phyloP scores from a whole-genome alignment of 805 yeast species.

The Myxozyma neotropica region DNA sequence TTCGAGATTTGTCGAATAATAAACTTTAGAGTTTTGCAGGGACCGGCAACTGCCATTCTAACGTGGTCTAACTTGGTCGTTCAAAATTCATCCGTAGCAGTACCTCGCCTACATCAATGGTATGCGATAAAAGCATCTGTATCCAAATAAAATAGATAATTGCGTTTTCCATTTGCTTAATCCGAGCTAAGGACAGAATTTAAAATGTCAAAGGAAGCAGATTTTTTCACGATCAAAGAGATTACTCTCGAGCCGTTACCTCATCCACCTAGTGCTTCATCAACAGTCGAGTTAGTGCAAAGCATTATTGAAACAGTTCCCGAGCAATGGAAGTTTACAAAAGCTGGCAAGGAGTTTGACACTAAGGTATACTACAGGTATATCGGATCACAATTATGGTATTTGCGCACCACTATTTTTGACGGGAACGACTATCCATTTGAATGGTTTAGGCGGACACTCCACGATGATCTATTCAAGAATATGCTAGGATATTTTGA shows the following conservation, averaged over 20 bases:
- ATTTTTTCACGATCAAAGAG: slow-evolving; percentile 5
- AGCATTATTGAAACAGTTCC: slow-evolving; percentile 17
- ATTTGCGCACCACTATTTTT: slow-evolving; percentile 14
- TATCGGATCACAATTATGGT: slow-evolving; percentile 19
- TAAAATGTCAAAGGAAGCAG: not conserved
- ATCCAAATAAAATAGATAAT: no score
- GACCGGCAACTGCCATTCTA: no score
- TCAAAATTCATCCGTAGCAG: no score
- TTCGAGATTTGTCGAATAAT: no score
- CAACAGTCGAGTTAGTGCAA: slow-evolving; percentile 11
- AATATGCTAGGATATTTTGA: slow-evolving; percentile 29
- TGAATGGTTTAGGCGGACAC: slow-evolving; percentile 26
- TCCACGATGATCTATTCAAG: slow-evolving; percentile 23
- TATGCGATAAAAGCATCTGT: no score
- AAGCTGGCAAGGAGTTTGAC: not conserved
- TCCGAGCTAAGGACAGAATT: not conserved
- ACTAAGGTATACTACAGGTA: slow-evolving; percentile 14
- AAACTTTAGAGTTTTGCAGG: no score
- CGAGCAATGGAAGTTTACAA: slow-evolving; percentile 11
- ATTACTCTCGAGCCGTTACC: slow-evolving; percentile 17
- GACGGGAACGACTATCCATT: slow-evolving; percentile 14
- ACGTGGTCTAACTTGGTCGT: no score
- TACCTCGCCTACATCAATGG: no score
- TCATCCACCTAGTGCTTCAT: slow-evolving; percentile 17
- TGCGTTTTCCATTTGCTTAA: no score